These are phyloP conservation scores for Kluyveromyces marxianus DNA, from an alignment of 1,139 yeast genomes.

Conservation along the genomic window DNA sequence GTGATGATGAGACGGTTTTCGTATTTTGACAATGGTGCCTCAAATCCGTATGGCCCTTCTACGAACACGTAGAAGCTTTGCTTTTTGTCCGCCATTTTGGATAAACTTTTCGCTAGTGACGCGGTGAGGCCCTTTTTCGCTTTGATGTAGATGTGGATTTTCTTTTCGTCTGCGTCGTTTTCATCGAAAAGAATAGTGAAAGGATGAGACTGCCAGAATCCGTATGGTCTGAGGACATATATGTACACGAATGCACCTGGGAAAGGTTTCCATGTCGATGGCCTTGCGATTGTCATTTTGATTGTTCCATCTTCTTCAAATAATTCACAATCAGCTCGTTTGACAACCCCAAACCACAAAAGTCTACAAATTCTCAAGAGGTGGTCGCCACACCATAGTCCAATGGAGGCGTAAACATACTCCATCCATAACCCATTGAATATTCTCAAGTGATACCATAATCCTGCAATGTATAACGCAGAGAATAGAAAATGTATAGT, in stretches of 20 bases:
- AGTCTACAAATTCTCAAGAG: constrained; percentile 44
- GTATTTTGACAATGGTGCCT: constrained; percentile 45
- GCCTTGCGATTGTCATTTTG: constrained; percentile 26
- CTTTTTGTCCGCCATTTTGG: constrained; percentile 15
- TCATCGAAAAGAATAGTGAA: constrained; percentile 42
- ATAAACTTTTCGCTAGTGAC: constrained; percentile 28
- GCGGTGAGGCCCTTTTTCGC: constrained; percentile 40
- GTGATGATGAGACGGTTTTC: constrained; percentile 48
- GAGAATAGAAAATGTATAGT: constrained; percentile 50
- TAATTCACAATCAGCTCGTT: constrained; percentile 41
- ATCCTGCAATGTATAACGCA: constrained; percentile 45
- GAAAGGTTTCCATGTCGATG: constrained; percentile 36
- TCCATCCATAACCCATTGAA: constrained; percentile 34
- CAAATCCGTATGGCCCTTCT: constrained; percentile 57
- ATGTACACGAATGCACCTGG: constrained; percentile 59
- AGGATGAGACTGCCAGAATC: constrained; percentile 64
- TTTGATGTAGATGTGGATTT: constrained; percentile 35
- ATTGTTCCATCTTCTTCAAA: constrained; percentile 37
- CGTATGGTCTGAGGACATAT: constrained; percentile 40
- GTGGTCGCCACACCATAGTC: constrained; percentile 59
- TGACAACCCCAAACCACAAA: constrained; percentile 39
- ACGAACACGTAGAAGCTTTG: constrained; percentile 32
- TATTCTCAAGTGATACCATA: constrained; percentile 48
- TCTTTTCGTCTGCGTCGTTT: constrained; percentile 30
- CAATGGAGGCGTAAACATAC: constrained; percentile 45